phyloP scores from a whole-genome alignment of 176 grass and related monocot genomes.

The Thinopyrum elongatum region DNA sequence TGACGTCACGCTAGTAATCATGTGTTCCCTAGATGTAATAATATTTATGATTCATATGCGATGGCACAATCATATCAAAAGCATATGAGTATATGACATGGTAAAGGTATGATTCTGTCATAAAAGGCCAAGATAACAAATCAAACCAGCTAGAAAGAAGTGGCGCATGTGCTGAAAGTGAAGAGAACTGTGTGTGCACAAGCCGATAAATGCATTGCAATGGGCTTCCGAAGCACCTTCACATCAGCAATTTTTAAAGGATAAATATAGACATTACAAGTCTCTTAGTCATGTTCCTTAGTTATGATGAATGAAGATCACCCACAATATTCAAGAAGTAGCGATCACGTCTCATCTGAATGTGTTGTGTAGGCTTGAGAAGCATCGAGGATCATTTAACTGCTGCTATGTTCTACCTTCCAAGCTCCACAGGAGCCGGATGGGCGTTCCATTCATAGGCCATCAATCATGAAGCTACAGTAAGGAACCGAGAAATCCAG shows the following conservation, averaged over 20 bases:
- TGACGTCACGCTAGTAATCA: no score
- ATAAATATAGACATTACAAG: not conserved
- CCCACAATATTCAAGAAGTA: no score
- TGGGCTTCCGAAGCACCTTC: not conserved
- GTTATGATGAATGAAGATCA: not conserved
- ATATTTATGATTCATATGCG: not conserved
- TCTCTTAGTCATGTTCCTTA: not conserved
- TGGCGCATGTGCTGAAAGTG: not conserved
- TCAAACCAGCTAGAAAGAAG: not conserved
- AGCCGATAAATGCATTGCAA: not conserved
- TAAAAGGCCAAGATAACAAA: not conserved
- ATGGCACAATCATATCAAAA: not conserved
- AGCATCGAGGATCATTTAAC: not conserved
- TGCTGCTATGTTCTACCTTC: no score
- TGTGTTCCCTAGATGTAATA: not conserved
- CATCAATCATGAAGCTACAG: no score
- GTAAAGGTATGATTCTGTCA: not conserved
- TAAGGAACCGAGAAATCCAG: no score
- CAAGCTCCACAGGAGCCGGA: no score
- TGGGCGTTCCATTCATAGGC: no score
- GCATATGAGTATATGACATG: not conserved
- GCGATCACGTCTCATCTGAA: not conserved
- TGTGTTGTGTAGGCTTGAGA: not conserved
- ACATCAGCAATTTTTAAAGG: not conserved
- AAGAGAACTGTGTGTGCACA: not conserved